Percentiles rank a stretch among this genome's conserved stretches.
Conservation (phyloP, 2,329 filamentous ascomycete genomes). For the Beauveria bassiana region DNA sequence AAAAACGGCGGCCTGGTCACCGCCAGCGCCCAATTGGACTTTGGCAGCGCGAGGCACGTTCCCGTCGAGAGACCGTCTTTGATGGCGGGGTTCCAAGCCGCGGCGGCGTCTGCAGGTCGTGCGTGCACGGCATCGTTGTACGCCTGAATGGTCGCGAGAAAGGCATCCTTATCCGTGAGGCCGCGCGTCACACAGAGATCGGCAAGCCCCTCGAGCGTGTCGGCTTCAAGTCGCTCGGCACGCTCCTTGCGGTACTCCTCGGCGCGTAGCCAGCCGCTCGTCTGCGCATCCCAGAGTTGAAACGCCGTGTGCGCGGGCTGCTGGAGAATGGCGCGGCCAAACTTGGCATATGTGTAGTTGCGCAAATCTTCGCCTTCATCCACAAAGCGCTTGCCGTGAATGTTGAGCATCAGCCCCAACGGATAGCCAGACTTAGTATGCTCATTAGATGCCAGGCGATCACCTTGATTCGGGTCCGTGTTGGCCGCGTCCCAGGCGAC, state of each 20-base stretch:
- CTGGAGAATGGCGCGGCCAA: conserved; percentile 52
- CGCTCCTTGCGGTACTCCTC: conserved; percentile 57
- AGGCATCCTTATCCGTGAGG: conserved; percentile 34
- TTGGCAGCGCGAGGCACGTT: conserved; percentile 39
- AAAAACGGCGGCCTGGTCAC: conserved; percentile 50
- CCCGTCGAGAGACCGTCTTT: conserved; percentile 57
- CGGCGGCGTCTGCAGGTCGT: conserved; percentile 36
- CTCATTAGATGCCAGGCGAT: conserved; percentile 54
- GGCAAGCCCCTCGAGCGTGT: conserved; percentile 48
- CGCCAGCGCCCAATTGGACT: conserved; percentile 60
- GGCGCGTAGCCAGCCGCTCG: conserved; percentile 42
- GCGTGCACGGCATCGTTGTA: conserved; percentile 52
- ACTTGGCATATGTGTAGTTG: conserved; percentile 62
- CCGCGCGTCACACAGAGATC: conserved; percentile 38
- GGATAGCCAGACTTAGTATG: conserved; percentile 64
- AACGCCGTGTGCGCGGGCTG: conserved; percentile 54
- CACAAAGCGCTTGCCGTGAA: conserved; percentile 51
- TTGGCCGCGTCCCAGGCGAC: conserved; percentile 56
- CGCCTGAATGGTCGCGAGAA: conserved; percentile 43
- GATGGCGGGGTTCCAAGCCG: conserved; percentile 50
- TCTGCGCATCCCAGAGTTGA: conserved; percentile 54
- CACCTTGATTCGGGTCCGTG: conserved; percentile 44
- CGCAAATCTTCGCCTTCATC: conserved; percentile 58
- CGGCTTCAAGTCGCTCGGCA: conserved; percentile 43
- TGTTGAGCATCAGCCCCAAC: conserved; percentile 57